phyloP scores from a whole-genome alignment of 805 yeast species.

The Pichia exigua region DNA sequence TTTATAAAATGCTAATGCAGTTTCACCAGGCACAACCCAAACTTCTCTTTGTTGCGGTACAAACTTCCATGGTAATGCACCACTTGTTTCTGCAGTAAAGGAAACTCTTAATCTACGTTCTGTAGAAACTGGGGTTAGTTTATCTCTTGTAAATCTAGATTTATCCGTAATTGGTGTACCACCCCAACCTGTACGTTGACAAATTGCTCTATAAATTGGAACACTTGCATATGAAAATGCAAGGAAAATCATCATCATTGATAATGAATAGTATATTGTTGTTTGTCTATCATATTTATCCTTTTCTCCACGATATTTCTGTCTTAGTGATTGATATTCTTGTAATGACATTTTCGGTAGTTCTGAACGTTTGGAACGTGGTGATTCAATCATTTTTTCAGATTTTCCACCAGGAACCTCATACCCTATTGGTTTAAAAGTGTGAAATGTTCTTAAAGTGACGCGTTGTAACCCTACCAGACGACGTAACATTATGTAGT shows the following conservation, averaged over 20 bases:
- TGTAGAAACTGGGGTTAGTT: conserved; percentile 79
- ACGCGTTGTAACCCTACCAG: not conserved
- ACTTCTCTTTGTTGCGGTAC: conserved; percentile 93
- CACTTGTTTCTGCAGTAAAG: conserved; percentile 88
- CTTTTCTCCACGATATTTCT: conserved; percentile 20
- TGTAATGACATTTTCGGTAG: conserved; percentile 26
- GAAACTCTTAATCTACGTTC: conserved; percentile 73
- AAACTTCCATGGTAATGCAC: conserved; percentile 89
- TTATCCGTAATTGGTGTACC: conserved; percentile 90
- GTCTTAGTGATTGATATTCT: conserved; percentile 25
- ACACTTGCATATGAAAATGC: conserved; percentile 86
- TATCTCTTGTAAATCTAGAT: conserved; percentile 75
- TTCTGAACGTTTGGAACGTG: conserved; percentile 9
- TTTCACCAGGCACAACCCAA: conserved; percentile 90
- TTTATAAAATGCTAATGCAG: conserved; percentile 91
- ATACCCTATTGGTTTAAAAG: not conserved
- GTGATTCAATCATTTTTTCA: conserved; percentile 3
- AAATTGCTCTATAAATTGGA: conserved; percentile 83
- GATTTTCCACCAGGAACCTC: conserved; percentile 13
- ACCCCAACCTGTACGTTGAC: conserved; percentile 93
- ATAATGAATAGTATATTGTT: conserved; percentile 55
- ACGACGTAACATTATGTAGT: not conserved
- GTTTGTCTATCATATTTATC: conserved; percentile 38
- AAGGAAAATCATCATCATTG: conserved; percentile 62
- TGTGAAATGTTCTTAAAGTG: conserved; percentile 2